Base-by-base conservation (phyloP, 768 basidiomycete genomes). In the Xanthoconium stramineum region DNA sequence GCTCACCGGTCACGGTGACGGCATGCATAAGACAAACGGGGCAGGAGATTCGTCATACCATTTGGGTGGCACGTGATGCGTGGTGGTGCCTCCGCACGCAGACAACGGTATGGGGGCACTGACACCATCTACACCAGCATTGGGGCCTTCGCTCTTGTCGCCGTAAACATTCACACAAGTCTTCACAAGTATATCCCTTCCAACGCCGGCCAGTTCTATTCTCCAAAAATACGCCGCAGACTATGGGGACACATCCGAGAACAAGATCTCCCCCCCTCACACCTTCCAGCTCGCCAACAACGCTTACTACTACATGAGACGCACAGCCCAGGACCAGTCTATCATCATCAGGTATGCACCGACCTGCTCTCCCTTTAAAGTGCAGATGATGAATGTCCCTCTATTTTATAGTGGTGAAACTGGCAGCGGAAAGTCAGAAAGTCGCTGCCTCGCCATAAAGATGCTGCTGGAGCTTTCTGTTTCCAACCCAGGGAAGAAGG, bases 251-350 rank as follows among this genome's bases (percentile, higher is more conserved):
- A 24, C 24, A 4, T 24, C 24, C 24, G 24, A 24, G 24, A 24
- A 24, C 24, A 24, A 24, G 24, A 24, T 24, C 24, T 76, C 86
- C 3, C 82, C 86, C 35, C 96, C 96, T 2, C 96, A 99, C 66
- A 85, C 98, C 43, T 98, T 97, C 70, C 88, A 94, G 65, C 78
- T 94, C 46, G 91, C 92, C 7, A 88, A 93, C 64, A 89, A 91
- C 73, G 86, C 92, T 6, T 98, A 95, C 74, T 98, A 94, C 71
- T 92, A 98, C 72, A 96, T 98, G 94, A 79, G 85, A 48, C 79
- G 96, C 62, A 99, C 96, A 0, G 81, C 84, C 1, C 92, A 96
- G 77, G 96, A 24, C 24, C 24, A 24, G 24, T 24, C 24, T 24
- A 24, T 24, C 24, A 4, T 24, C 24, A 24, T 24, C 61, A 91